phyloP scores from a whole-genome alignment of 2,329 filamentous ascomycete genomes.

The Claviceps africana region DNA sequence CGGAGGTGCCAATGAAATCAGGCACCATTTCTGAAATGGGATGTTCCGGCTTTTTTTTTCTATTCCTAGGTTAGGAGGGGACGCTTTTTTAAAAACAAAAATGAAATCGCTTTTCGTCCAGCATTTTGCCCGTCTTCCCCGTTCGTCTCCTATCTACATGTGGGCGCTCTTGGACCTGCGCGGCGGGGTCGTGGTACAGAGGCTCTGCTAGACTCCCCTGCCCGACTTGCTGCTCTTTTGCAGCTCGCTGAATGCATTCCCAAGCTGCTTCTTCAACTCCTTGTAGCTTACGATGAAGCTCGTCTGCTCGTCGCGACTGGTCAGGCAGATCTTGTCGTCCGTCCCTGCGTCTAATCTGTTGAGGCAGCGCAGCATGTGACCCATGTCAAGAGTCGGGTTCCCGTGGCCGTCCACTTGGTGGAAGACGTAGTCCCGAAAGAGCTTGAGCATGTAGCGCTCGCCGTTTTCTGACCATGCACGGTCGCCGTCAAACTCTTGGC shows the following conservation, averaged over 20 bases:
- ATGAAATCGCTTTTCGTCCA: neutral
- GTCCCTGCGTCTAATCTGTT: conserved; percentile 87
- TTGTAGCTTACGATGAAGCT: conserved; percentile 81
- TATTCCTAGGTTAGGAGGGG: neutral
- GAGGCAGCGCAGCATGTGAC: conserved; percentile 71
- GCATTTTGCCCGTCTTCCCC: neutral
- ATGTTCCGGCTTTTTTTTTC: neutral
- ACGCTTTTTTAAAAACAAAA: too few relatives aligned
- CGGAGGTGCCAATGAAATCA: neutral
- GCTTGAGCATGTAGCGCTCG: conserved; percentile 80
- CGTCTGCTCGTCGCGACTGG: conserved; percentile 81
- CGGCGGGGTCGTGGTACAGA: neutral
- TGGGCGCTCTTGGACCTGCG: conserved; percentile 4
- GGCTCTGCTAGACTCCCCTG: conserved; percentile 20
- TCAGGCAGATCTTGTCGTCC: conserved; percentile 73
- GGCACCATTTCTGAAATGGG: neutral
- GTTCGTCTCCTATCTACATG: conserved; percentile 1
- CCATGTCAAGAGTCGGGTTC: conserved; percentile 71
- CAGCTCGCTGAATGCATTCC: conserved; percentile 44
- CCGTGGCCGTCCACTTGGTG: conserved; percentile 84
- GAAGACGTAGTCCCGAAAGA: conserved; percentile 95
- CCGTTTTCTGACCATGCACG: conserved; percentile 80
- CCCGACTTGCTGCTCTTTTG: conserved; percentile 30
- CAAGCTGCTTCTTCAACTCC: conserved; percentile 60
- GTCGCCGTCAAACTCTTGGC: conserved; percentile 70